phyloP scores from a whole-genome alignment of 495 filamentous ascomycete species.

The Penicillium canescens region DNA sequence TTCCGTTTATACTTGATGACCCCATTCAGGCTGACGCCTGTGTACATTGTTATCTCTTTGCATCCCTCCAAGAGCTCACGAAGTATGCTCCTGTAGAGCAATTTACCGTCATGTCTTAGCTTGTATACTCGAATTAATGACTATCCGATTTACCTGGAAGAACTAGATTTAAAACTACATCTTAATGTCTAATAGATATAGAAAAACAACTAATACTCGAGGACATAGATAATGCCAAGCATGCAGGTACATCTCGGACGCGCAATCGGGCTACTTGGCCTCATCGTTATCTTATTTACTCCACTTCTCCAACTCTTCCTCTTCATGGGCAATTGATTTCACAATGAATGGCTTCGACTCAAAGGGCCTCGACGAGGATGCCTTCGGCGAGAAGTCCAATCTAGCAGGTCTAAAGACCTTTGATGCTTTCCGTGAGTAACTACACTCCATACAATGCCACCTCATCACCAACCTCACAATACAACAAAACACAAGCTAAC shows the following conservation, averaged over 20 bases:
- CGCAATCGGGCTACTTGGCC: conserved; percentile 41
- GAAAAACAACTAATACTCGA: too few relatives aligned
- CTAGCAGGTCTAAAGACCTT: conserved; percentile 72
- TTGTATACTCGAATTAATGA: conserved; percentile 8
- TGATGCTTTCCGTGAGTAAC: conserved; percentile 92
- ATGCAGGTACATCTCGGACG: neutral
- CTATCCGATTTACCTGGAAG: neutral
- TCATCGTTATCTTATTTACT: conserved; percentile 30
- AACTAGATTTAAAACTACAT: neutral
- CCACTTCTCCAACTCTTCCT: conserved; percentile 18
- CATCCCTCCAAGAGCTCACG: conserved; percentile 24
- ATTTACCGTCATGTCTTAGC: neutral
- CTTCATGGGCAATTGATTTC: conserved; percentile 21
- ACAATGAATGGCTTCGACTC: conserved; percentile 72
- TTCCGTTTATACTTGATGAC: conserved; percentile 24
- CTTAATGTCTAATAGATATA: too few relatives aligned
- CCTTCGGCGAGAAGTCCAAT: conserved; percentile 71
- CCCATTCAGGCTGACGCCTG: conserved; percentile 13
- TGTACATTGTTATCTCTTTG: conserved; percentile 34
- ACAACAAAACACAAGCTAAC: conserved; percentile 1
- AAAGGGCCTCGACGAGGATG: conserved; percentile 70
- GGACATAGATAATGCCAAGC: too few relatives aligned
- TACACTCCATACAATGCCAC: neutral
- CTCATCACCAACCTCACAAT: neutral
- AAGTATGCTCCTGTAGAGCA: conserved; percentile 12